These are phyloP conservation scores for Candida michaelii DNA, from an alignment of 805 yeast genomes.

Conservation along the genomic window DNA sequence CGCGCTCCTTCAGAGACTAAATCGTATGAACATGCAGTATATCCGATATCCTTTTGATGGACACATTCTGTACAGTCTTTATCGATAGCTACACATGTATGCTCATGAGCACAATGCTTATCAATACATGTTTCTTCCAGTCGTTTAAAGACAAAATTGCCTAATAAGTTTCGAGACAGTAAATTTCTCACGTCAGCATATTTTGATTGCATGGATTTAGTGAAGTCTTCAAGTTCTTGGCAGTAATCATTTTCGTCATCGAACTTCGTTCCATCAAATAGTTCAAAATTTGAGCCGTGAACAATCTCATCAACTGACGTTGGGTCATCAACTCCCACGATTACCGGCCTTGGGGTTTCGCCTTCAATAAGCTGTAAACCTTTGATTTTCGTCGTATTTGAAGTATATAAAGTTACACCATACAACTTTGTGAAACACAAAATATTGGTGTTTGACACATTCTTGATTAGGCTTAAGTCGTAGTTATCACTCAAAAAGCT, in stretches of 20 bases:
- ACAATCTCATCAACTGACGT: conserved; percentile 3
- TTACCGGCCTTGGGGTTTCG: conserved; percentile 2
- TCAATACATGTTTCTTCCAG: conserved; percentile 2
- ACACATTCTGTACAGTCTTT: neutral
- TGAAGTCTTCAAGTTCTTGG: conserved; percentile 2
- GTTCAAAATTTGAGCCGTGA: conserved; percentile 1
- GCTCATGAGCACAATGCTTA: conserved; percentile 3
- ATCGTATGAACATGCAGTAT: neutral
- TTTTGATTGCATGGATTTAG: conserved; percentile 1
- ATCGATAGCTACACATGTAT: neutral
- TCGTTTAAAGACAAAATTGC: conserved; percentile 2
- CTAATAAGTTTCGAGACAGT: conserved; percentile 1
- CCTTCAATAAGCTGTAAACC: conserved; percentile 4
- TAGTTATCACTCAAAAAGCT: conserved; percentile 1
- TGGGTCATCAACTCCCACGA: conserved; percentile 1
- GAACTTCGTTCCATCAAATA: conserved; percentile 2
- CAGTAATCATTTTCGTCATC: conserved; percentile 1
- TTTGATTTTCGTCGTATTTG: conserved; percentile 2
- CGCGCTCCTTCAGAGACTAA: neutral
- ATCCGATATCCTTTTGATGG: neutral
- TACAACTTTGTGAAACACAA: conserved; percentile 1
- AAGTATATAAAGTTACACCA: conserved; percentile 1
- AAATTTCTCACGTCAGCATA: neutral
- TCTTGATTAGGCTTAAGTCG: conserved; percentile 1
- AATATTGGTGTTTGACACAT: conserved; percentile 1